These are phyloP conservation scores for Dactylellina leptospora DNA, from an alignment of 2,329 filamentous ascomycete genomes.

Conservation along the genomic window DNA sequence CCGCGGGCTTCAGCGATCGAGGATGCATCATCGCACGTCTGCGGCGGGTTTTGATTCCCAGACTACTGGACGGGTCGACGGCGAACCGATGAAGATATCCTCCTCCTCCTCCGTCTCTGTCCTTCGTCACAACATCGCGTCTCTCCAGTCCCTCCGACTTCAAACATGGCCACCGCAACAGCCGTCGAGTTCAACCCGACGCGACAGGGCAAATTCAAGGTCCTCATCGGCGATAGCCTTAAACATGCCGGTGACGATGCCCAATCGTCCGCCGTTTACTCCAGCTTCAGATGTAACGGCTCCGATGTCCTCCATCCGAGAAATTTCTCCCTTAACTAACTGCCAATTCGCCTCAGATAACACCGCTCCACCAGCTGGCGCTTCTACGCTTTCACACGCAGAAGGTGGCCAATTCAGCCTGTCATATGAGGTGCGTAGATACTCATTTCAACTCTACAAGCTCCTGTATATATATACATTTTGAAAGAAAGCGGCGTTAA, in stretches of 20 bases:
- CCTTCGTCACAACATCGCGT: neutral
- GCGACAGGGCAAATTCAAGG: constrained; percentile 52
- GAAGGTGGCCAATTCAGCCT: constrained; percentile 35
- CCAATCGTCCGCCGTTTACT: constrained; percentile 25
- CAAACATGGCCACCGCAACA: constrained; percentile 34
- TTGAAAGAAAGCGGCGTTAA: neutral
- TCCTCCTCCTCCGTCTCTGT: neutral
- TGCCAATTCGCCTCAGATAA: constrained; percentile 17
- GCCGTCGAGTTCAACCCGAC: constrained; percentile 50
- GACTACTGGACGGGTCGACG: no score
- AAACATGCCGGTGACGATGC: constrained; percentile 31
- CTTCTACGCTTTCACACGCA: constrained; percentile 26
- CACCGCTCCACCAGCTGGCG: constrained; percentile 18
- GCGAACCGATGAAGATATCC: no score
- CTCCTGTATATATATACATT: no score
- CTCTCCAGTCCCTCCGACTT: neutral
- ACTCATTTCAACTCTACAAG: neutral
- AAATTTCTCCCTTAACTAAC: constrained; percentile 11
- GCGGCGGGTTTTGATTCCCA: no score
- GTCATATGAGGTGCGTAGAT: constrained; percentile 28
- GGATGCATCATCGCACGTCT: no score
- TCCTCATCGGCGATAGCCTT: constrained; percentile 48
- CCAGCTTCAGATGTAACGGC: constrained; percentile 45
- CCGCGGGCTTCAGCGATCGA: no score
- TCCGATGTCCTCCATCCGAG: neutral